These are phyloP conservation scores for Pseudotsuga menziesii DNA, from an alignment of 75 land plant species.

Conservation along the genomic window DNA sequence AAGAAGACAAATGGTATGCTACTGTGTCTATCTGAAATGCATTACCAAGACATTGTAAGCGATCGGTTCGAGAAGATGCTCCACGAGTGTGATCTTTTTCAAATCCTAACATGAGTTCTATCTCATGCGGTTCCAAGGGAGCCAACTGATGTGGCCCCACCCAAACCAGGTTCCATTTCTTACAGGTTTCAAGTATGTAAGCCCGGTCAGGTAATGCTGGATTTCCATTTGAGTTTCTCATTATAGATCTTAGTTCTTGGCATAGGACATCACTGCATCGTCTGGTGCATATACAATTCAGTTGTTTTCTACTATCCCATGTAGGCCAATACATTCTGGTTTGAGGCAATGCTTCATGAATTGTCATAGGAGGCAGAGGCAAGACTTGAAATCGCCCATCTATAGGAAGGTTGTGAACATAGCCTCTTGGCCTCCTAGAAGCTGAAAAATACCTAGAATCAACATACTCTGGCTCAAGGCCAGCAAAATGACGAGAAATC, in stretches of 20 bases:
- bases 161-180: slow-evolving; percentile 76
- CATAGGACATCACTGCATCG: slow-evolving; percentile 20
- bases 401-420: slow-evolving; percentile 78
- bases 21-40: slow-evolving; percentile 58
- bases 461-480: slow-evolving; percentile 71
- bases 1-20: slow-evolving; percentile 32
- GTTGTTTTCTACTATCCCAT: slow-evolving; percentile 59
- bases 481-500: slow-evolving; percentile 52
- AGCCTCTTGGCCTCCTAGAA: slow-evolving; percentile 62
- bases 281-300: slow-evolving; percentile 50
- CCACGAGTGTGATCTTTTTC: slow-evolving; percentile 77
- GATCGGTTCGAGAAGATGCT: slow-evolving; percentile 42
- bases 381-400: slow-evolving; percentile 39
- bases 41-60: slow-evolving; percentile 63
- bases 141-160: slow-evolving; percentile 57
- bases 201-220: slow-evolving; percentile 38
- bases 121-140: slow-evolving; percentile 72
- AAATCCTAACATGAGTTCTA: slow-evolving; percentile 64
- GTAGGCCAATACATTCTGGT: slow-evolving; percentile 60
- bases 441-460: slow-evolving; percentile 72
- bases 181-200: slow-evolving; percentile 34
- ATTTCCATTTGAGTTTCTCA: slow-evolving; percentile 15
- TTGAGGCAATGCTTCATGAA: slow-evolving; percentile 53
- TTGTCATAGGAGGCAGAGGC: slow-evolving; percentile 61
- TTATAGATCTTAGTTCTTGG: slow-evolving; percentile 18